These are phyloP conservation scores for Skeletonema costatum DNA, from an alignment of 108 stramenopile species.

Conservation along the genomic window DNA sequence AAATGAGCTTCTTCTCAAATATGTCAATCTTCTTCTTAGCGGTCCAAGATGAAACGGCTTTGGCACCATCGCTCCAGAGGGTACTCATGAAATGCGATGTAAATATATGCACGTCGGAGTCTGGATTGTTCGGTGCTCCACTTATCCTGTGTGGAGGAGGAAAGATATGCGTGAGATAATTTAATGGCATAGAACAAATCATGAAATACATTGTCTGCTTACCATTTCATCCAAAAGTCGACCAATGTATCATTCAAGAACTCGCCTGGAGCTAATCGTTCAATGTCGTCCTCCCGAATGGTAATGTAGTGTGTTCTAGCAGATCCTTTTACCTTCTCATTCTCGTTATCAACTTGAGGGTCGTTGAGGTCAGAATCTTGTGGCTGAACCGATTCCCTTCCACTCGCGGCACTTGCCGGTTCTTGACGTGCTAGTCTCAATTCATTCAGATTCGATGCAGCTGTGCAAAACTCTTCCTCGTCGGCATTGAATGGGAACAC, in stretches of 20 bases:
- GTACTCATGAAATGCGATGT: conserved; percentile 91
- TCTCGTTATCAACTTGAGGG: background rate
- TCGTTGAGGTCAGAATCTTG: conserved; percentile 30
- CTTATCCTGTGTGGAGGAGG: conserved; percentile 37
- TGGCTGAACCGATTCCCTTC: conserved; percentile 1
- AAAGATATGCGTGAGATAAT: background rate
- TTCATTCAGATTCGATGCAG: conserved; percentile 40
- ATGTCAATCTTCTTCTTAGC: conserved; percentile 81
- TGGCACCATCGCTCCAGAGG: conserved; percentile 56
- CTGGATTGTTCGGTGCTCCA: conserved; percentile 3
- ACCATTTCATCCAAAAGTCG: conserved; percentile 93
- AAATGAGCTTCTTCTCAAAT: conserved; percentile 87
- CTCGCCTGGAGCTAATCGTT: conserved; percentile 60
- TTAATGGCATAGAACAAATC: background rate
- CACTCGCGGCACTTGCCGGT: background rate
- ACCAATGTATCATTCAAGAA: conserved; percentile 89
- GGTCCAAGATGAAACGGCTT: conserved; percentile 83
- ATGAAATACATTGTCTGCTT: conserved; percentile 21
- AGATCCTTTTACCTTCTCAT: conserved; percentile 12
- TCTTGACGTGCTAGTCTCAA: conserved; percentile 15
- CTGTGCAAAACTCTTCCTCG: conserved; percentile 40
- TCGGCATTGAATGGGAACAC: conserved; percentile 78
- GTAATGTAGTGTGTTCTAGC: conserved; percentile 60
- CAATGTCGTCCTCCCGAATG: conserved; percentile 66
- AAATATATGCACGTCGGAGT: conserved; percentile 70